Evolutionary conservation across 495 filamentous ascomycete genomes (phyloP).

Genomic region (Penicillium silybi): DNA sequence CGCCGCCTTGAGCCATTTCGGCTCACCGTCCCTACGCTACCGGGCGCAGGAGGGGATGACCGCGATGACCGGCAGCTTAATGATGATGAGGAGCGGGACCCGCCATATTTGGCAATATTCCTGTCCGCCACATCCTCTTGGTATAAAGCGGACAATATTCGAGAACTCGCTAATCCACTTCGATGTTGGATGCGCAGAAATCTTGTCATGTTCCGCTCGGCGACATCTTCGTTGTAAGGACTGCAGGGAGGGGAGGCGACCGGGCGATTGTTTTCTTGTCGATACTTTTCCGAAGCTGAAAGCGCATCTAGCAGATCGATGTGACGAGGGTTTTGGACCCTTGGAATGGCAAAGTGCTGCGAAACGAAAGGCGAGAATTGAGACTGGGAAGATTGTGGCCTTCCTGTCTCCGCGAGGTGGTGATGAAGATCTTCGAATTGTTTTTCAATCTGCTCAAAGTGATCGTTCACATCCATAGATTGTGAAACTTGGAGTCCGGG

Average conservation of each 20-base stretch:
- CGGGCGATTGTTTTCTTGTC: conserved; percentile 12
- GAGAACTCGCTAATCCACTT: conserved; percentile 27
- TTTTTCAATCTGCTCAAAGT: conserved; percentile 38
- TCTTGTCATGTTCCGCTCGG: conserved; percentile 43
- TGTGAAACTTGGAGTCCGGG: conserved; percentile 12
- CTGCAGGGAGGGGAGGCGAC: conserved; percentile 27
- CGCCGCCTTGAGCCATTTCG: conserved; percentile 11
- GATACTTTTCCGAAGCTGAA: conserved; percentile 27
- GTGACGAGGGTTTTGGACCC: conserved; percentile 26
- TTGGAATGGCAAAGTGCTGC: conserved; percentile 1
- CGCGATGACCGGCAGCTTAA: conserved; percentile 23
- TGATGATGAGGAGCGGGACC: conserved; percentile 20
- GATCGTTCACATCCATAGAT: conserved; percentile 24
- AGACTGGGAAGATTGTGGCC: conserved; percentile 28
- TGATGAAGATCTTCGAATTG: conserved; percentile 42
- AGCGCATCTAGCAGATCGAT: conserved; percentile 43
- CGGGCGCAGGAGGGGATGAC: conserved; percentile 23
- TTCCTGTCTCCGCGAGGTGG: conserved; percentile 21
- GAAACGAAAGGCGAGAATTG: conserved; percentile 18
- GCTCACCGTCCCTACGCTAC: conserved; percentile 15
- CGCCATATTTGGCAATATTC: conserved; percentile 33
- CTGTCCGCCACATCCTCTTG: conserved; percentile 46
- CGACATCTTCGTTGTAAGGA: conserved; percentile 47
- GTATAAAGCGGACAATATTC: conserved; percentile 31
- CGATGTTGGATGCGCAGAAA: conserved; percentile 29